Conservation (phyloP, 352 stramenopile species). For the Phytophthora syringae region DNA sequence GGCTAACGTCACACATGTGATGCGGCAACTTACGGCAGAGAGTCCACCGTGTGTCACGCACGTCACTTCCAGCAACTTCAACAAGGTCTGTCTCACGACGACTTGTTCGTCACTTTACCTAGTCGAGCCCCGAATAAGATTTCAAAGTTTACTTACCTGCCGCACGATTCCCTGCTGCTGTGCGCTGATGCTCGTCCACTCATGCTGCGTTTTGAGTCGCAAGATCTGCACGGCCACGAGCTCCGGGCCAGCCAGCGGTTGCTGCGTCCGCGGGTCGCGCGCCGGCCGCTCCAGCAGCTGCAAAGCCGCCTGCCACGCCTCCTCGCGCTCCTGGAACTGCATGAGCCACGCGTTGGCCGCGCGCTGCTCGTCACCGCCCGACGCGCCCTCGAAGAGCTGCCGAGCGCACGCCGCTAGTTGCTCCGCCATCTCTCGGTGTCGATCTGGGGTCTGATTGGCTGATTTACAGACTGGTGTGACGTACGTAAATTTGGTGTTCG, state of each 20-base stretch:
- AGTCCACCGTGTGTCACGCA: constrained; percentile 32
- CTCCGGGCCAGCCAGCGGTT: constrained; percentile 37
- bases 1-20: constrained; percentile 56
- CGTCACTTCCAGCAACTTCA: constrained; percentile 45
- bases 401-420: constrained; percentile 62
- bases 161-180: constrained; percentile 51
- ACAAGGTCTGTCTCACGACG: constrained; percentile 44
- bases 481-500: background rate
- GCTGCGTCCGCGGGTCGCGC: constrained; percentile 25
- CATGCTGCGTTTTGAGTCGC: constrained; percentile 64
- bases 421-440: constrained; percentile 45
- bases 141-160: constrained; percentile 35
- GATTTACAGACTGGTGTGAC: background rate
- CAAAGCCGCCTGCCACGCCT: constrained; percentile 66
- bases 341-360: constrained; percentile 79
- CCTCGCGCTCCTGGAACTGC: constrained; percentile 56
- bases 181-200: constrained; percentile 45
- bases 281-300: constrained; percentile 54
- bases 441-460: constrained; percentile 15
- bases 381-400: constrained; percentile 69
- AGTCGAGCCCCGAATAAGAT: background rate
- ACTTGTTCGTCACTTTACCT: constrained; percentile 16
- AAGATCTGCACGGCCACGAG: constrained; percentile 78
- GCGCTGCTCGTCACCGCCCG: constrained; percentile 58
- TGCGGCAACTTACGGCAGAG: constrained; percentile 42